Percentiles rank a stretch among this genome's conserved stretches.
phyloP scores from a whole-genome alignment of 202 grass and related monocot genomes.

The Dendrocalamus latiflorus region DNA sequence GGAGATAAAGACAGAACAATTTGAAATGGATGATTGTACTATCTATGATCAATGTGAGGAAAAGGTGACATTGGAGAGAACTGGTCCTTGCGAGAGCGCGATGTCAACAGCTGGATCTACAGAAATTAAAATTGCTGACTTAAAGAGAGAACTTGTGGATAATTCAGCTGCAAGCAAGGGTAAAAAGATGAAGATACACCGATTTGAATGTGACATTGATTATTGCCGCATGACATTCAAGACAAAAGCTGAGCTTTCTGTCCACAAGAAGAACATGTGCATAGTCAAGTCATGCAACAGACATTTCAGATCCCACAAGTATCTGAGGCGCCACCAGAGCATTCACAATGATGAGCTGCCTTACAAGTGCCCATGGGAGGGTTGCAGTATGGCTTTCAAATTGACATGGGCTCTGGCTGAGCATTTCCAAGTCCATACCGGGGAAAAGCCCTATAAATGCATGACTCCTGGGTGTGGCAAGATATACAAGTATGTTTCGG shows the following conservation, averaged over 20 bases:
- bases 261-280: constrained; percentile 70
- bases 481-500: constrained; percentile 66
- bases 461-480: constrained; percentile 50
- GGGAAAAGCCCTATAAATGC: constrained; percentile 65
- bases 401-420: constrained; percentile 62
- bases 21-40: constrained; percentile 23
- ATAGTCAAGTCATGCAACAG: constrained; percentile 50
- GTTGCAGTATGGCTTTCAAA: constrained; percentile 70
- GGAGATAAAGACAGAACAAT: constrained; percentile 18
- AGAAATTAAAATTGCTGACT: constrained; percentile 38
- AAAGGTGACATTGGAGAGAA: constrained; percentile 12
- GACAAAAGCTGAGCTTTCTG: constrained; percentile 47
- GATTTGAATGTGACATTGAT: constrained; percentile 60
- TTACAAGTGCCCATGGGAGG: constrained; percentile 72
- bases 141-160: constrained; percentile 38
- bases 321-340: constrained; percentile 55
- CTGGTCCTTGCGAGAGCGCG: constrained; percentile 33
- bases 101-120: constrained; percentile 31
- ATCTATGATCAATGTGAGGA: constrained; percentile 16
- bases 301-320: constrained; percentile 63
- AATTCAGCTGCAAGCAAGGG: constrained; percentile 26
- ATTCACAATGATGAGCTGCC: constrained; percentile 60
- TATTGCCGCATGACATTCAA: constrained; percentile 70
- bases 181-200: constrained; percentile 29
- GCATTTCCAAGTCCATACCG: constrained; percentile 65